Percentiles rank a stretch among this genome's conserved stretches.
Evolutionary conservation across 176 grass and related monocot species (phyloP).

Genomic region (Eleusine indica): DNA sequence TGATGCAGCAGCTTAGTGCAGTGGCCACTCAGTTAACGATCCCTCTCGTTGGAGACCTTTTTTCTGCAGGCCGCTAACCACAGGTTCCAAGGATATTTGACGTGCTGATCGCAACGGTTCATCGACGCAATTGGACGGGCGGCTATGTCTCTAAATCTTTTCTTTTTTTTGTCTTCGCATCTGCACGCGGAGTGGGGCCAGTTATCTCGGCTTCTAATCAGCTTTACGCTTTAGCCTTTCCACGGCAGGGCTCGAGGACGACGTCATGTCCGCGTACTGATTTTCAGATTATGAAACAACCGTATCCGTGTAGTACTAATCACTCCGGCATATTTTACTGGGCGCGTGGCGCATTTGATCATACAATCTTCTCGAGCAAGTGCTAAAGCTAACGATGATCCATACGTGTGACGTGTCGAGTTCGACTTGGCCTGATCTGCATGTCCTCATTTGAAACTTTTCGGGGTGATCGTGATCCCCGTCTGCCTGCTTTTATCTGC

Average conservation of each 20-base stretch:
- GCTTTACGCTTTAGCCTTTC: not conserved
- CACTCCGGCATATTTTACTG: not conserved
- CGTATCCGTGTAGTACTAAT: not conserved
- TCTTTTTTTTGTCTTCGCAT: not conserved
- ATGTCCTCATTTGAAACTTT: not conserved
- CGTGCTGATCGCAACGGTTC: not conserved
- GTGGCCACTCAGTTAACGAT: conserved; percentile 16
- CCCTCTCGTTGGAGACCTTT: conserved; percentile 14
- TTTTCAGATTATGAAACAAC: not conserved
- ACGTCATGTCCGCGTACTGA: not conserved
- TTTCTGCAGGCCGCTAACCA: not conserved
- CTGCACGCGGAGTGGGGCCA: conserved; percentile 12
- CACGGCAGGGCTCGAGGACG: not conserved
- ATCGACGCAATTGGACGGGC: conserved; percentile 5
- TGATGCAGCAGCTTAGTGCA: conserved; percentile 22
- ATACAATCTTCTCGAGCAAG: not conserved
- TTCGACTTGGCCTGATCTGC: not conserved
- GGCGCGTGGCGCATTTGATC: not conserved
- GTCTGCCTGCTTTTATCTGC: not conserved
- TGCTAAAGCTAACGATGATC: not conserved
- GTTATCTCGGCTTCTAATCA: not conserved
- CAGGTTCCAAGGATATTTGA: not conserved
- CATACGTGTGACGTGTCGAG: conserved; percentile 26
- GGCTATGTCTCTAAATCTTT: not conserved
- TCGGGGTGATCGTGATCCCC: not conserved